Evolutionary conservation across 192 early-diverging fungal genomes (phyloP), one percentile per base, ranked within the genome.

Genomic region (Neocallimastix lanati): DNA sequence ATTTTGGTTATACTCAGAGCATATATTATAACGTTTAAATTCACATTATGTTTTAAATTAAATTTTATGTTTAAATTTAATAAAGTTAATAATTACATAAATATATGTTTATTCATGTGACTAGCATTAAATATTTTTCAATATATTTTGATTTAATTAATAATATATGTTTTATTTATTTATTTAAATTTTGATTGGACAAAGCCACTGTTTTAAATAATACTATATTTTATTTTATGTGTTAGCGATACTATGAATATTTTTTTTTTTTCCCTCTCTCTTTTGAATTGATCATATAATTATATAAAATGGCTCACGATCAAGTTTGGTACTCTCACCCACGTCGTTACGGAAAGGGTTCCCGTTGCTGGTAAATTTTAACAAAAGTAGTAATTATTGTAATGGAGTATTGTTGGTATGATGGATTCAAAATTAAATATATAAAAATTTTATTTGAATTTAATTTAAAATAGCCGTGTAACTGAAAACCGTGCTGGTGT

Each of bases 401-500:
- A n/a, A n/a, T n/a, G n/a, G n/a, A n/a, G n/a, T n/a, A n/a, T n/a
- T n/a, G n/a, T n/a, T n/a, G n/a, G n/a, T n/a, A n/a, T n/a, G n/a
- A n/a, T n/a, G n/a, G n/a, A n/a, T n/a, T n/a, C n/a, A n/a, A n/a
- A n/a, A n/a, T n/a, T n/a, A n/a, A n/a, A n/a, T n/a, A n/a, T n/a
- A n/a, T n/a, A n/a, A n/a, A n/a, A n/a, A n/a, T n/a, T n/a, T n/a
- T n/a, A n/a, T n/a, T n/a, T n/a, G n/a, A n/a, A n/a, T n/a, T n/a
- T n/a, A n/a, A n/a, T n/a, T n/a, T n/a, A n/a, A n/a, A n/a, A 79
- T 83, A 95, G 93, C 91, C 95, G 98, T 84, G 96, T 98, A 84
- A 98, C 96, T 89, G 90, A 95, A 83, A 96, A 99, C 93, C 95
- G 92, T 85, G 98, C 98, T 82, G 98, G 98, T 93, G 93, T 99